Evolutionary conservation across 2,329 filamentous ascomycete species (phyloP), one percentile per base, ranked within the genome.

Genomic region (Fusarium sp.): DNA sequence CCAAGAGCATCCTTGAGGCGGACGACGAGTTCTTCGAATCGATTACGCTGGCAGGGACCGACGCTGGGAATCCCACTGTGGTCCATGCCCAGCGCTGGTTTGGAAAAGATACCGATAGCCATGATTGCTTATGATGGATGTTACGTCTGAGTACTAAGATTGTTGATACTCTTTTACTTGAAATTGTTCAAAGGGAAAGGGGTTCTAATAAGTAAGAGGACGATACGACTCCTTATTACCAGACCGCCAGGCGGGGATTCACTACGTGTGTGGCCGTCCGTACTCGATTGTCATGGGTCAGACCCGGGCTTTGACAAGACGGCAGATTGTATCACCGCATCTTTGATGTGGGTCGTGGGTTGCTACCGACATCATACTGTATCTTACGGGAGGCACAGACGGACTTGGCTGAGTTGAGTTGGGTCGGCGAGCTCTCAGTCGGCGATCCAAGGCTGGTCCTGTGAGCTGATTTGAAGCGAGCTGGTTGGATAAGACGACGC

Each of bases 1-100:
- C 94, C 94, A 8, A 98, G 87, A 25, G 89, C 89, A 59, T 87
- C 83, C 76, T 91, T 94, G 73, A 97, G 88, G n/a, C 89, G 88
- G 63, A 87, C 77, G 59, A 97, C 92, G 47, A 97, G 89, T 56
- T 84, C 80, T 40, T 94, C 88, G 78, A 97, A 96, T 15, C 80
- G 79, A 73, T 87, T 82, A 54, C 76, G 70, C 16, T 80, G 73
- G 42, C 65, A 72, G 30, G 58, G 63, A 11, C 66, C 77, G 53
- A 76, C 69, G 34, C 67, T 72, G 55, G 73, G 70, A 43, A 71
- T 51, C 40, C 51, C 65, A 52, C 51, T 65, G 44, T 74, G 63
- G 46, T 71, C 62, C 16, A 70, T 46, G 38, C 63, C 44, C 32
- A 70, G 27, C n/a, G 66, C 47, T 30, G 71, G 59, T 60, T 71